phyloP scores from a whole-genome alignment of 1,284 basidiomycete species.

The Cerioporus squamosus region DNA sequence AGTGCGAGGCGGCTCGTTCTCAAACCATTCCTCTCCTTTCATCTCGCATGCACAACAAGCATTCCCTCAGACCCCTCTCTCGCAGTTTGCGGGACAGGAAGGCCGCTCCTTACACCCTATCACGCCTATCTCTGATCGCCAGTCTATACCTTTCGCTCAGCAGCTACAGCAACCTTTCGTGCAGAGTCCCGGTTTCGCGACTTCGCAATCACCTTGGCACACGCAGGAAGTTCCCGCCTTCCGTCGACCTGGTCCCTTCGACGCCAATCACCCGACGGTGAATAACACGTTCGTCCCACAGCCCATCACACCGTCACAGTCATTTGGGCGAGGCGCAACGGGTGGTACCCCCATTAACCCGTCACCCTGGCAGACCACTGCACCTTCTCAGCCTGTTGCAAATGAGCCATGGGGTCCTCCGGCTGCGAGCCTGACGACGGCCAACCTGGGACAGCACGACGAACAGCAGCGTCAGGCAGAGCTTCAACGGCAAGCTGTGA shows the following conservation, averaged over 20 bases:
- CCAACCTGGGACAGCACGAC: slow-evolving; percentile 63
- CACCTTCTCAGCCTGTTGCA: slow-evolving; percentile 43
- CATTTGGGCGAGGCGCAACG: slow-evolving; percentile 26
- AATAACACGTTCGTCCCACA: slow-evolving; percentile 28
- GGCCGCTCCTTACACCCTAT: slow-evolving; percentile 28
- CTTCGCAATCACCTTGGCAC: slow-evolving; percentile 39
- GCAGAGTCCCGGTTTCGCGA: slow-evolving; percentile 17
- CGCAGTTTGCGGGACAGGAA: slow-evolving; percentile 29
- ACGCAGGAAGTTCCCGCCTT: slow-evolving; percentile 35
- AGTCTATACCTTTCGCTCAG: slow-evolving; percentile 19
- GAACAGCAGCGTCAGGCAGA: slow-evolving; percentile 45
- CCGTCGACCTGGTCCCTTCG: slow-evolving; percentile 50
- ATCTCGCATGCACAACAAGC: slow-evolving; percentile 29
- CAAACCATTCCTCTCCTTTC: slow-evolving; percentile 31
- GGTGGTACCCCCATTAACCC: slow-evolving; percentile 39
- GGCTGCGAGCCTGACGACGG: slow-evolving; percentile 55
- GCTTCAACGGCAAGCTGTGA: slow-evolving; percentile 20
- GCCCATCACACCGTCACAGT: slow-evolving; percentile 31
- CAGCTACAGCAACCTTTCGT: slow-evolving; percentile 27
- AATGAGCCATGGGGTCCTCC: slow-evolving; percentile 54
- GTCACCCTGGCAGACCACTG: slow-evolving; percentile 53
- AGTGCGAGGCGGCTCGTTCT: slow-evolving; percentile 18
- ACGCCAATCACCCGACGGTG: slow-evolving; percentile 34
- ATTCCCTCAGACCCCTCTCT: slow-evolving; percentile 36
- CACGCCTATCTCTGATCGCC: slow-evolving; percentile 30